Base-by-base conservation (phyloP, 179 eudicot species). In the Silene coronaria region DNA sequence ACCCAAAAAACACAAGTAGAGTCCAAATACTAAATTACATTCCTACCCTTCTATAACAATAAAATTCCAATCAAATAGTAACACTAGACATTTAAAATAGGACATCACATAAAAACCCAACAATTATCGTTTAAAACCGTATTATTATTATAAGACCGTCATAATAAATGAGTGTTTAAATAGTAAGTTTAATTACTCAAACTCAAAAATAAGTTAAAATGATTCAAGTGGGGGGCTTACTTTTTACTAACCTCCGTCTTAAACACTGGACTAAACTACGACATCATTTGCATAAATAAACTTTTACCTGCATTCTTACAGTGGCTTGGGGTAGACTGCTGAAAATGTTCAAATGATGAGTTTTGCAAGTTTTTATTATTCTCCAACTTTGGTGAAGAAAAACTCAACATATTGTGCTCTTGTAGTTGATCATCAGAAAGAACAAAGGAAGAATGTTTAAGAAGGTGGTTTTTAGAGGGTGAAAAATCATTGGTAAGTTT, bases 331-430 rank as follows among this genome's bases (percentile, higher is more conserved):
- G 68, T 61, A 22, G 86, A n/a, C n/a, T 70, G 73, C 58, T 82
- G 83, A 74, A 81, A 75, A 70, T 79, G 83, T 12, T 85, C 71
- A 26, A 76, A 72, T 76, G 84, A 14, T 27, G 69, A 5, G 67
- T 36, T 78, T 3, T 79, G 83, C 5, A 79, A 71, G 75, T 73
- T 82, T 30, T 67, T 74, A 62, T 16, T 38, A 62, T 16, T 38
- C 8, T 74, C 82, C 8, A 69, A 70, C 38, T 80, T 80, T 5
- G 86, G 81, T 14, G 90, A 82, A n/a, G 91, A 88, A 80, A 90
- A 90, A 78, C 90, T 86, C 30, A 90, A 84, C 89, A 90, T 53
- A 55, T 75, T 88, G 63, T 82, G 84, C 61, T 85, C 80, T 32
- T 76, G 80, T 19, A 38, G 77, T 61, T 67, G 69, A 67, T 82